phyloP scores from a whole-genome alignment of 2,329 filamentous ascomycete species.

The Fusarium phyllophilum region DNA sequence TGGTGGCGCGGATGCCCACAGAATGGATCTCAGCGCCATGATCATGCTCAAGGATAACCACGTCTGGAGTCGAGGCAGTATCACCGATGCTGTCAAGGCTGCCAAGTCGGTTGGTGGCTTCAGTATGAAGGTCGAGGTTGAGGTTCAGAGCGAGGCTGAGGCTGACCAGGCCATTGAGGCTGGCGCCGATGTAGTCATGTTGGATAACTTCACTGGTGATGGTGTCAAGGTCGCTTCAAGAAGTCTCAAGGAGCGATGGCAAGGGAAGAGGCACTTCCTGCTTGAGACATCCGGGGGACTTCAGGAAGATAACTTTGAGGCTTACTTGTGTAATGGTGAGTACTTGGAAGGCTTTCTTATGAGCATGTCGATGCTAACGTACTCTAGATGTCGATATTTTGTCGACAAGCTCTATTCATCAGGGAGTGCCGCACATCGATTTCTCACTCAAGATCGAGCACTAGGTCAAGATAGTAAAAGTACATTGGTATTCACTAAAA shows the following conservation, averaged over 20 bases:
- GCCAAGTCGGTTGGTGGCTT: constrained; percentile 89
- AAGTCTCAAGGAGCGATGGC: constrained; percentile 83
- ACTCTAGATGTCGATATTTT: constrained; percentile 88
- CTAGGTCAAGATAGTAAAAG: constrained; percentile 36
- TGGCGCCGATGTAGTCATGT: constrained; percentile 95
- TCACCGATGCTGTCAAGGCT: constrained; percentile 84
- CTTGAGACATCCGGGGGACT: constrained; percentile 94
- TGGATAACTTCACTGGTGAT: constrained; percentile 91
- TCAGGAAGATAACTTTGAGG: constrained; percentile 82
- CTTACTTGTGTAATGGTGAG: constrained; percentile 80
- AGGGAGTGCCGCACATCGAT: constrained; percentile 92
- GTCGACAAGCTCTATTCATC: constrained; percentile 96
- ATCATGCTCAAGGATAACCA: constrained; percentile 99
- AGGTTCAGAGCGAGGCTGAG: constrained; percentile 88
- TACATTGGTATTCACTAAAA: neutral
- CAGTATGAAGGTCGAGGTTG: constrained; percentile 93
- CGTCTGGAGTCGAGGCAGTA: constrained; percentile 89
- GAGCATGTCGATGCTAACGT: constrained; percentile 1
- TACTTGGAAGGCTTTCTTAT: constrained; percentile 18
- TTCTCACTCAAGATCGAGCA: constrained; percentile 89
- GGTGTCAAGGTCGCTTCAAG: constrained; percentile 79
- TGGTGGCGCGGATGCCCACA: constrained; percentile 89
- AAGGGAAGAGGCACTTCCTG: constrained; percentile 76
- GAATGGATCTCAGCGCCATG: constrained; percentile 93
- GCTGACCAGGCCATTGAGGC: constrained; percentile 91